Base-by-base conservation (phyloP, 805 yeast genomes). In the Candida boidinii region DNA sequence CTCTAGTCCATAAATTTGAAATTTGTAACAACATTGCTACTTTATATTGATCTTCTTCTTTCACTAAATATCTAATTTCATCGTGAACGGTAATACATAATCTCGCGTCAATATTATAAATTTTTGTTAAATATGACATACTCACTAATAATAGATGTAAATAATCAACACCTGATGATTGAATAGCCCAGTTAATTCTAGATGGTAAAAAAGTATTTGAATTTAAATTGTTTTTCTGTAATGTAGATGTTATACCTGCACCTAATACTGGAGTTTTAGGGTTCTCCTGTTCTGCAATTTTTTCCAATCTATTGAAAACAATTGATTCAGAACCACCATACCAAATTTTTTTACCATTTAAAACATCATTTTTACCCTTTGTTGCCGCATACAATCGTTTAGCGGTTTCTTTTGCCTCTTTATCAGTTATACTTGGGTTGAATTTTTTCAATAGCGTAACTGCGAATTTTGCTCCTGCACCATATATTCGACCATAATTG, bases 111-210 rank as follows among this genome's bases (percentile, higher is more conserved):
- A 94, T 61, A 4, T 62, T 49, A 54, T 76, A 90, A 39, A 66
- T 69, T 25, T 73, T 66, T 26, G 73, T 64, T 44, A 92, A 63
- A 46, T 87, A 85, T 37, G 85, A 83, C 96, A 94, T 88, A 0
- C 95, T 74, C 4, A 86, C 73, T 30, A 90, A 68, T 38, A 92
- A 54, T 26, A 92, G 53, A 53, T 92, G 99, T 33, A 92, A 64
- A 49, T 94, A 92, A 53, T 92, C 98, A 14, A 94, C 99, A 23
- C 98, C 99, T 2, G 96, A 85, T 16, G 96, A 85, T 54, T 92
- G 99, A 51, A 92, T 92, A 1, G 96, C 85, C 99, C 99, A 92
- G 49, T 92, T 92, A 41, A 88, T 79, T 47, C 99, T 60, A 2
- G 96, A 86, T 0, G 98, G 92, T 42, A 92, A 58, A 51, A 79